These are phyloP conservation scores for Debaryomyces hansenii DNA, from an alignment of 805 yeast genomes.

Conservation along the genomic window DNA sequence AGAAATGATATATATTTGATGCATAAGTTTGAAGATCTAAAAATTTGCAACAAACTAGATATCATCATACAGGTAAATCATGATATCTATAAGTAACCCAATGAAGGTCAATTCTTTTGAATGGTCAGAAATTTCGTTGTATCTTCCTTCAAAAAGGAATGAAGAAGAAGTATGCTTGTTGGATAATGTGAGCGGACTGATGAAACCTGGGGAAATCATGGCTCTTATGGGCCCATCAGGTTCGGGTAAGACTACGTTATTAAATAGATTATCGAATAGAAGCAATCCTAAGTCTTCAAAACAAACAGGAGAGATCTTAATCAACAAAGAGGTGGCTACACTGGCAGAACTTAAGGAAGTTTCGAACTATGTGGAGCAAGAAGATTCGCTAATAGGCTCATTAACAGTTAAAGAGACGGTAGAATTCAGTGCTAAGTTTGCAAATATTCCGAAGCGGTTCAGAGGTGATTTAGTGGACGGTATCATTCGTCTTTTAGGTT, in stretches of 20 bases:
- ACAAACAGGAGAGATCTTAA: slow-evolving; percentile 37
- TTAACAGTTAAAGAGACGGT: slow-evolving; percentile 20
- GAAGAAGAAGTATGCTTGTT: slow-evolving; percentile 56
- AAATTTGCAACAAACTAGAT: too few relatives aligned
- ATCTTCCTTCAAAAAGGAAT: slow-evolving; percentile 39
- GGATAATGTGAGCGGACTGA: slow-evolving; percentile 76
- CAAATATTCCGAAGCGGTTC: not conserved
- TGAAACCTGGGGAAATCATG: slow-evolving; percentile 78
- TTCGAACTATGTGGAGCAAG: slow-evolving; percentile 23
- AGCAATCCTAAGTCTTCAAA: slow-evolving; percentile 15
- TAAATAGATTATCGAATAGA: slow-evolving; percentile 37
- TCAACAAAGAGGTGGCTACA: slow-evolving; percentile 16
- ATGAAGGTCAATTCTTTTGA: not conserved
- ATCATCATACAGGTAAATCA: not conserved
- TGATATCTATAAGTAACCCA: not conserved
- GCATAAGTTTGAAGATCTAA: too few relatives aligned
- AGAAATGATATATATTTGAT: too few relatives aligned
- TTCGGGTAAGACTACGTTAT: slow-evolving; percentile 46
- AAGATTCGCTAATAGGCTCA: slow-evolving; percentile 20
- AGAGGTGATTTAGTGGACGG: slow-evolving; percentile 11
- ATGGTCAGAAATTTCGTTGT: not conserved
- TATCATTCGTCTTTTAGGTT: slow-evolving; percentile 12
- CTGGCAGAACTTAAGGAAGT: slow-evolving; percentile 3
- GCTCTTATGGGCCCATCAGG: slow-evolving; percentile 64
- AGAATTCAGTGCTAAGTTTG: slow-evolving; percentile 11